Evolutionary conservation across 768 basidiomycete species (phyloP).

Genomic region (Fomitopsis pulvina): DNA sequence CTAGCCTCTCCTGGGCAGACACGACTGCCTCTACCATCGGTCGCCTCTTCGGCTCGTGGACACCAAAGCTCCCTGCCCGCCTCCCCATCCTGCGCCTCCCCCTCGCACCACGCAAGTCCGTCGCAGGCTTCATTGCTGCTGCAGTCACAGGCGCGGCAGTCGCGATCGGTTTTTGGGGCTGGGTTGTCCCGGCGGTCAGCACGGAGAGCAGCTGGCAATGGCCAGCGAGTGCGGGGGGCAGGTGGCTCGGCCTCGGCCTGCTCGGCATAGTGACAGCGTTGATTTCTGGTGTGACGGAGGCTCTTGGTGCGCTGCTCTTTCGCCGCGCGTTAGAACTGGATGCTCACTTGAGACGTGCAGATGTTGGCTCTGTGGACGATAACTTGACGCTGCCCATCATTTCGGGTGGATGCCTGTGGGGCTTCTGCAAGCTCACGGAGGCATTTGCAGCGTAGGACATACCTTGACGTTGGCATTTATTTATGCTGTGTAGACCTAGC

Average conservation of each 20-base stretch:
- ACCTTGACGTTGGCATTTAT: background rate
- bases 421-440: slow-evolving; percentile 38
- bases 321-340: background rate
- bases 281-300: slow-evolving; percentile 83
- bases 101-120: slow-evolving; percentile 74
- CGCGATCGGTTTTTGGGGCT: slow-evolving; percentile 66
- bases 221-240: slow-evolving; percentile 12
- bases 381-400: slow-evolving; percentile 88
- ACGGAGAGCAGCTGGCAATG: slow-evolving; percentile 48
- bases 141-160: slow-evolving; percentile 63
- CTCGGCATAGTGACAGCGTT: slow-evolving; percentile 65
- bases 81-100: slow-evolving; percentile 40
- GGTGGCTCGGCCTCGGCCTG: slow-evolving; percentile 13
- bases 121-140: slow-evolving; percentile 82
- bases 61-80: slow-evolving; percentile 51
- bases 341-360: slow-evolving; percentile 30
- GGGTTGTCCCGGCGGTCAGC: slow-evolving; percentile 42
- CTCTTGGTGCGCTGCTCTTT: slow-evolving; percentile 55
- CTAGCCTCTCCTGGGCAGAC: slow-evolving; percentile 91
- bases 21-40: slow-evolving; percentile 91
- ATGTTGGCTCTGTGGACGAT: slow-evolving; percentile 81
- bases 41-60: slow-evolving; percentile 70
- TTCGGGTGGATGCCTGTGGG: slow-evolving; percentile 68
- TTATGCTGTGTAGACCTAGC: background rate
- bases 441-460: slow-evolving; percentile 15